phyloP scores from a whole-genome alignment of 2,329 filamentous ascomycete genomes.

The Karstenula rhodostoma region DNA sequence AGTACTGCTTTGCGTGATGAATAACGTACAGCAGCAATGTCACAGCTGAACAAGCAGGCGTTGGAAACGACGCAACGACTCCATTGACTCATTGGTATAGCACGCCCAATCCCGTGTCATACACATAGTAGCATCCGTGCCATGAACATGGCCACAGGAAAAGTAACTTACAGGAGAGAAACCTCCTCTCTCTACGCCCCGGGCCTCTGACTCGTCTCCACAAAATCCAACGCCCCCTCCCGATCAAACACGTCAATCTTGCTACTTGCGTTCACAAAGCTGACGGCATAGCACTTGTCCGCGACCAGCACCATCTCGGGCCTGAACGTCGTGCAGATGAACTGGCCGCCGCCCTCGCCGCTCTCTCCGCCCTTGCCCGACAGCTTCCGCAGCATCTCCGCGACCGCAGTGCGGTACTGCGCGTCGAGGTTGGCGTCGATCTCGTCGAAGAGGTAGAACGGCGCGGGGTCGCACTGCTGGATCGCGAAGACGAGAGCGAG shows the following conservation, averaged over 20 bases:
- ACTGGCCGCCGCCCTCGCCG: constrained; percentile 70
- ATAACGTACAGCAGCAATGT: too few species aligned
- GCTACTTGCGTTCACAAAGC: constrained; percentile 90
- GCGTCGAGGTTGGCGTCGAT: constrained; percentile 98
- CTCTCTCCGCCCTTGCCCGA: constrained; percentile 50
- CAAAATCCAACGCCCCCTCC: constrained; percentile 90
- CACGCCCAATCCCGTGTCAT: constrained; percentile 1
- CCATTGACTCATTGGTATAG: constrained; percentile 14
- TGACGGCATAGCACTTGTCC: constrained; percentile 97
- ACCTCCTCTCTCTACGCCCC: neutral
- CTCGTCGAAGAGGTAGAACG: constrained; percentile 99
- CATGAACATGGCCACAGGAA: constrained; percentile 8
- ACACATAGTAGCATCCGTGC: neutral
- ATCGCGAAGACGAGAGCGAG: constrained; percentile 99
- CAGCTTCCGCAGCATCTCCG: constrained; percentile 76
- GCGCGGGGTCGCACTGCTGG: constrained; percentile 94
- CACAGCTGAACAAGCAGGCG: neutral
- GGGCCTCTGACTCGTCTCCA: constrained; percentile 77
- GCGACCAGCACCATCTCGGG: constrained; percentile 95
- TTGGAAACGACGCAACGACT: neutral
- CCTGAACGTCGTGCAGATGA: constrained; percentile 98
- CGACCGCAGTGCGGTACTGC: constrained; percentile 96
- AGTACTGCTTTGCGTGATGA: too few species aligned
- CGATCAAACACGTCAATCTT: constrained; percentile 88
- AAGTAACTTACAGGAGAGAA: neutral